A percentile compares a stretch with the other conserved stretches of the same genome.
Conservation (phyloP, 1,139 yeast genomes). For the Trichomonascaceae sp. region DNA sequence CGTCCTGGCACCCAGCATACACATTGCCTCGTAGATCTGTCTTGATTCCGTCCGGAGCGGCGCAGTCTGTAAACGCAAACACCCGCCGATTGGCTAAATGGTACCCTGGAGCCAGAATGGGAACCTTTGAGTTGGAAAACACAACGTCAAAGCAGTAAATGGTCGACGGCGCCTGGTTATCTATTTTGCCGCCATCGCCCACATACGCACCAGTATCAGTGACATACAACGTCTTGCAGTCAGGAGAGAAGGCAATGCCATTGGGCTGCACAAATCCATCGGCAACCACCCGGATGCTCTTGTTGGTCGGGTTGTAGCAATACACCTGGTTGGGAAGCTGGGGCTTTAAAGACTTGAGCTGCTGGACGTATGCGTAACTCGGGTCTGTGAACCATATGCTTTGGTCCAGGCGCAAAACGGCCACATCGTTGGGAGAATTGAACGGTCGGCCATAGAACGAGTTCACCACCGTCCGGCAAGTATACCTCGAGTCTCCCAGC, state of each 20-base stretch:
- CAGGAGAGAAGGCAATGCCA: slow-evolving; percentile 19
- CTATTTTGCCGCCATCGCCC: slow-evolving; percentile 8
- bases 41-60: slow-evolving; percentile 22
- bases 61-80: slow-evolving; percentile 18
- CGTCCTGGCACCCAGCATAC: slow-evolving; percentile 20
- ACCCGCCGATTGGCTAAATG: slow-evolving; percentile 10
- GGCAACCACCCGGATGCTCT: slow-evolving; percentile 16
- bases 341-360: slow-evolving; percentile 8
- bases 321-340: slow-evolving; percentile 19
- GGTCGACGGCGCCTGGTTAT: slow-evolving; percentile 9
- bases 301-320: slow-evolving; percentile 14
- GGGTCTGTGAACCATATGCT: slow-evolving; percentile 22
- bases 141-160: slow-evolving; percentile 16
- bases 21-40: slow-evolving; percentile 18
- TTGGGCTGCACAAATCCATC: slow-evolving; percentile 17
- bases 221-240: slow-evolving; percentile 14
- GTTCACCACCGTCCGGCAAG: slow-evolving; percentile 8
- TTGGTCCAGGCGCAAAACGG: slow-evolving; percentile 14
- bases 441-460: slow-evolving; percentile 15
- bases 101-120: too few relatives aligned
- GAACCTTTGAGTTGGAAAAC: too few relatives aligned
- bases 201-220: slow-evolving; percentile 16
- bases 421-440: slow-evolving; percentile 19
- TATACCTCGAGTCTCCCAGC: slow-evolving; percentile 2
- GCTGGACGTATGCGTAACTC: slow-evolving; percentile 14